Conservation (phyloP, 148 eudicot species). For the Chenopodium quinoa region DNA sequence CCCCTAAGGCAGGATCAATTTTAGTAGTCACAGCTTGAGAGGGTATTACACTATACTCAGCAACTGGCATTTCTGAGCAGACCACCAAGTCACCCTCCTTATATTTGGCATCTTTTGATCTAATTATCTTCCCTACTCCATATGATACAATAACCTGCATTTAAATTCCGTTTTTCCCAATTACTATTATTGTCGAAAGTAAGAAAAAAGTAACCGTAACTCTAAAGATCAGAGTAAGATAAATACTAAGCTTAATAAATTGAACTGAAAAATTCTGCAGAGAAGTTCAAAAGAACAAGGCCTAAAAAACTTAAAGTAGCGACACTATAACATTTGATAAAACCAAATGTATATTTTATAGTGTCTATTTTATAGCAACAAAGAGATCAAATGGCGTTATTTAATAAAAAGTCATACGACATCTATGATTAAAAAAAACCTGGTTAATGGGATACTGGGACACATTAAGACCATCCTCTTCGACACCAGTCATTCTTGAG, state of each 20-base stretch:
- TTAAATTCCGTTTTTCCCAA: neutral
- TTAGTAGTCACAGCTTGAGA: conserved; percentile 6
- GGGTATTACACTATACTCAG: conserved; percentile 34
- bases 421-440: neutral
- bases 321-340: too few relatives aligned
- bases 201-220: too few relatives aligned
- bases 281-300: too few relatives aligned
- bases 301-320: too few relatives aligned
- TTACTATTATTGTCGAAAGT: too few relatives aligned
- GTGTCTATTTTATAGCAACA: too few relatives aligned
- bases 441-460: conserved; percentile 27
- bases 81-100: conserved; percentile 32
- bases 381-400: too few relatives aligned
- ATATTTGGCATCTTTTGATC: conserved; percentile 23
- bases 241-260: too few relatives aligned
- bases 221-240: too few relatives aligned
- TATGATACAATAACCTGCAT: conserved; percentile 23
- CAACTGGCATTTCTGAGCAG: conserved; percentile 24
- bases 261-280: too few relatives aligned
- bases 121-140: conserved; percentile 33
- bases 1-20: conserved; percentile 28
- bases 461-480: conserved; percentile 26
- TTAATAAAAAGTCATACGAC: neutral
- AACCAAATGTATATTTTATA: neutral
- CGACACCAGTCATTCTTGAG: conserved; percentile 30